Evolutionary conservation across 1,284 basidiomycete genomes (phyloP).

Genomic region (Fomitopsis schrenkii): DNA sequence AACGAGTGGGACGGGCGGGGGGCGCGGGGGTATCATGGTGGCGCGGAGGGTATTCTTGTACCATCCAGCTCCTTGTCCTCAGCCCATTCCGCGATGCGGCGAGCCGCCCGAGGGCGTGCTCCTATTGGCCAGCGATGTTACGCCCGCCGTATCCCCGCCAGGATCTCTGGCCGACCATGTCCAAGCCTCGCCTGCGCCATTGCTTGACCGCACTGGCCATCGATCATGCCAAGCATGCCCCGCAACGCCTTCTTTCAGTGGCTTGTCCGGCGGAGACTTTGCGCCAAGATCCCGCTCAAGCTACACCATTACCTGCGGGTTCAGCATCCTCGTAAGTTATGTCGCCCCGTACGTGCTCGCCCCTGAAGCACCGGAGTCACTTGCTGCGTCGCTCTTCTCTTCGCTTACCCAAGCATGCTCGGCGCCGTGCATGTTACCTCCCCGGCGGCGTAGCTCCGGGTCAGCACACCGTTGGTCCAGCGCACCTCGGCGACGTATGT

Average conservation of each 20-base stretch:
- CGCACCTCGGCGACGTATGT: too few species aligned
- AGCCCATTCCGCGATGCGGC: constrained; percentile 14
- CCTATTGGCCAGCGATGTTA: constrained; percentile 4
- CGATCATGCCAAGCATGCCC: neutral
- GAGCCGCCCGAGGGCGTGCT: constrained; percentile 16
- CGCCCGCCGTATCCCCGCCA: constrained; percentile 19
- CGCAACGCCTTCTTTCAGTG: neutral
- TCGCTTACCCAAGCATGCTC: too few species aligned
- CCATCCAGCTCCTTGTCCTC: constrained; percentile 1
- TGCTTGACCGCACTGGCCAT: neutral
- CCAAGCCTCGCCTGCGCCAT: neutral
- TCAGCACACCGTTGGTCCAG: too few species aligned
- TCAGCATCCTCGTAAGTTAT: neutral
- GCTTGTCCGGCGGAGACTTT: neutral
- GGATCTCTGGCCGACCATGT: neutral
- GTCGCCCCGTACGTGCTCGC: too few species aligned
- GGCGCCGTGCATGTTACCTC: too few species aligned
- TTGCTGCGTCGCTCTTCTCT: too few species aligned
- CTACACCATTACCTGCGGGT: neutral
- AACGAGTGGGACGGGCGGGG: constrained; percentile 6
- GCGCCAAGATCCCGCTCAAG: neutral
- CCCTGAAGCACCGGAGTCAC: too few species aligned
- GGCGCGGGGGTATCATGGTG: constrained; percentile 2
- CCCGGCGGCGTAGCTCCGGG: too few species aligned
- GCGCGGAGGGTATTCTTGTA: constrained; percentile 11